These are phyloP conservation scores for Penicillium sp. DNA, from an alignment of 2,329 filamentous ascomycete genomes.

Conservation along the genomic window DNA sequence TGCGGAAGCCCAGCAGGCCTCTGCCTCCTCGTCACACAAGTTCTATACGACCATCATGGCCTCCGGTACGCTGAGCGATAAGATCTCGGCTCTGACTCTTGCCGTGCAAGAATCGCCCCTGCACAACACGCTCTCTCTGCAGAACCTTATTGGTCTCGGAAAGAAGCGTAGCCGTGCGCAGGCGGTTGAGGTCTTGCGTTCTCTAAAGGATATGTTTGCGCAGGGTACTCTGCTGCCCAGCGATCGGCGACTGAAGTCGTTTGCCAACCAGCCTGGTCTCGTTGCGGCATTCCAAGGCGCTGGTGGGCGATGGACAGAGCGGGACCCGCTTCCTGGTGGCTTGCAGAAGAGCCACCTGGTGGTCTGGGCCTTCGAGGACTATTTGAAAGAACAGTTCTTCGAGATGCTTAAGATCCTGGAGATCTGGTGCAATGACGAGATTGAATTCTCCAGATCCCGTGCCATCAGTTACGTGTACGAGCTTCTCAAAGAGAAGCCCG, in stretches of 20 bases:
- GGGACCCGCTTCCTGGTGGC: conserved; percentile 69
- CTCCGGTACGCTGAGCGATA: conserved; percentile 93
- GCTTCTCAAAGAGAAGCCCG: conserved; percentile 89
- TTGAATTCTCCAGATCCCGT: conserved; percentile 85
- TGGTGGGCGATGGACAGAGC: conserved; percentile 62
- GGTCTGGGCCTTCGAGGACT: conserved; percentile 89
- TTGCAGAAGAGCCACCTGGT: conserved; percentile 77
- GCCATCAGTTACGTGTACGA: conserved; percentile 90
- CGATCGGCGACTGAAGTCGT: conserved; percentile 76
- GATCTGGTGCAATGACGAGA: conserved; percentile 89
- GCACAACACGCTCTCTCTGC: conserved; percentile 86
- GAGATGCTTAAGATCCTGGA: conserved; percentile 89
- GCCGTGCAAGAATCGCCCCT: conserved; percentile 94
- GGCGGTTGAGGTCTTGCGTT: conserved; percentile 86
- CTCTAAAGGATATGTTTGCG: conserved; percentile 89
- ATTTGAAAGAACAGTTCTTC: conserved; percentile 92
- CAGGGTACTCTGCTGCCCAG: conserved; percentile 81
- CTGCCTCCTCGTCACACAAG: conserved; percentile 83
- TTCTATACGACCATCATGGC: conserved; percentile 98
- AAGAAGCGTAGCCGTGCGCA: conserved; percentile 91
- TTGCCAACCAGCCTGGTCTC: conserved; percentile 75
- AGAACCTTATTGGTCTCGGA: conserved; percentile 77
- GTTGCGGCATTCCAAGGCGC: conserved; percentile 66
- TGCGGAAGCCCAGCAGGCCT: conserved; percentile 65
- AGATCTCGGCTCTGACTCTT: conserved; percentile 90